Base-by-base conservation (phyloP, 179 eudicot genomes). In the Drosera spatulata region DNA sequence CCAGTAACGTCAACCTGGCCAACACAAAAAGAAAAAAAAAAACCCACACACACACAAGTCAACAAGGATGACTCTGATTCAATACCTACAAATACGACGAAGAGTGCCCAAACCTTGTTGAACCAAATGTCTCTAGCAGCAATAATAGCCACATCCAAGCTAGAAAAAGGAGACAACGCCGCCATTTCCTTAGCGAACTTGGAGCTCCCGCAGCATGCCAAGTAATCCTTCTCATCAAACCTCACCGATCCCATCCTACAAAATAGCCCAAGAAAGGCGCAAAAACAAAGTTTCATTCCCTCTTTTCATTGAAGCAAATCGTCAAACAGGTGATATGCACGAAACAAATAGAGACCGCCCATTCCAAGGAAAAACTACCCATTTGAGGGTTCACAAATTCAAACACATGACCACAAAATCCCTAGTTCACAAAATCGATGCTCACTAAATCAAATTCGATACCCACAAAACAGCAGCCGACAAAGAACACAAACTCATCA, bases 101-200 rank as follows among this genome's bases (percentile, higher is more conserved):
- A 46, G 33, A 58, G 43, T 39, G 55, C 2, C 3, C 44, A 7
- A 52, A 80, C 97, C 85, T 88, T 82, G 80, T 85, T 88, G 72
- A 91, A 85, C 96, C 97, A 91, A 65, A 88, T 80, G 53, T 91
- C 80, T 54, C 61, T 78, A 53, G 97, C 97, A 50, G 82, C 69
- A 47, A 50, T 46, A 63, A 91, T 57, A 47, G 88, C 88, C 61
- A 74, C 51, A 4, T 82, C 55, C 59, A 57, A 74, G 64, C 39
- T 55, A 50, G 81, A 33, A 69, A 88, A 88, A 8, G 97, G 85
- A 41, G 77, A 83, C 37, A 79, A 75, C 0, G 69, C 61, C 11
- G 71, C 78, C 96, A 91, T 85, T 64, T 85, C 62, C 63, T 77
- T 67, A 2, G 96, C 94, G 59, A 88, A 91, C 52, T 59, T 68